Conservation (phyloP, 768 basidiomycete genomes). For the Rhizopogon vinicolor region DNA sequence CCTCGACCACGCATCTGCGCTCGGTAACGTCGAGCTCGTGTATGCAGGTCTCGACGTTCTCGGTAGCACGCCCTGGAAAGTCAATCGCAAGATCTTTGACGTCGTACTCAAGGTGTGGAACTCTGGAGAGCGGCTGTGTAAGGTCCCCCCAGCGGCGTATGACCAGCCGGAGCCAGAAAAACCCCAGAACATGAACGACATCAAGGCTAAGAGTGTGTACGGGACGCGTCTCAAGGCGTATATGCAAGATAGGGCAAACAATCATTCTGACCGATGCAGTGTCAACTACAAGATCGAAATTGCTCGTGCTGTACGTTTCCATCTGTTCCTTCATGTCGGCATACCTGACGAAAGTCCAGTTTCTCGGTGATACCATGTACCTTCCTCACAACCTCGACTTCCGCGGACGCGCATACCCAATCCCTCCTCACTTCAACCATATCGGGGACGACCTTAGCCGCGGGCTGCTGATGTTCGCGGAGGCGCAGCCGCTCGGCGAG, state of each 20-base stretch:
- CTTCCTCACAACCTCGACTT: conserved; percentile 97
- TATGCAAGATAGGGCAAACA: conserved; percentile 61
- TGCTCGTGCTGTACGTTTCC: conserved; percentile 69
- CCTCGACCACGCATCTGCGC: conserved; percentile 65
- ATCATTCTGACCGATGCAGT: conserved; percentile 88
- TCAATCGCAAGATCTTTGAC: conserved; percentile 78
- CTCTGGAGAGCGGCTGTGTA: conserved; percentile 71
- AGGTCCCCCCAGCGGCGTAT: conserved; percentile 73
- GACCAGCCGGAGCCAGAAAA: conserved; percentile 62
- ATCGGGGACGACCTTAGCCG: conserved; percentile 93
- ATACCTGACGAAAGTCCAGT: conserved; percentile 37
- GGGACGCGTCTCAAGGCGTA: conserved; percentile 51
- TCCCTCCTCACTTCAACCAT: conserved; percentile 93
- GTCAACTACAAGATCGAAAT: conserved; percentile 98
- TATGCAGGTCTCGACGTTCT: conserved; percentile 89
- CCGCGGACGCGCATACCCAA: conserved; percentile 94
- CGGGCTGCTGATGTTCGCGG: conserved; percentile 81
- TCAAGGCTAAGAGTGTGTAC: conserved; percentile 51
- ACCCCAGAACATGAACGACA: conserved; percentile 41
- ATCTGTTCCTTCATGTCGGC: neutral
- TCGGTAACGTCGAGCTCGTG: conserved; percentile 77
- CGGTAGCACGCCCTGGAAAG: conserved; percentile 84
- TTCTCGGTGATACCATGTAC: conserved; percentile 85
- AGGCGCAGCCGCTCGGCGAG: conserved; percentile 72
- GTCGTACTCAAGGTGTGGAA: conserved; percentile 84